These are phyloP conservation scores for Arxiozyma telluris DNA, from an alignment of 1,139 yeast genomes.

Conservation along the genomic window DNA sequence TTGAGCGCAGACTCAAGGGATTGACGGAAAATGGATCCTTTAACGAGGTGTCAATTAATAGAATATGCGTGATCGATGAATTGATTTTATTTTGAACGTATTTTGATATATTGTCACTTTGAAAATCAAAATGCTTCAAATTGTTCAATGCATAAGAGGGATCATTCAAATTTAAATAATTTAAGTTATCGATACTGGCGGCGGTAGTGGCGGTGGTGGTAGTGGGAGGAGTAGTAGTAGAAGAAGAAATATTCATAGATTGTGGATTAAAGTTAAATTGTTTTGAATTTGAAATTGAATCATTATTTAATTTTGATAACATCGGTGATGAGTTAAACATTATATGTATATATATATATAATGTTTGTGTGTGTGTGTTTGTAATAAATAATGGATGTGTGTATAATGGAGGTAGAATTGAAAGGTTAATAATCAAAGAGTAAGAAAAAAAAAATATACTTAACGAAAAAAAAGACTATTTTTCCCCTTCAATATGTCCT, in stretches of 20 bases:
- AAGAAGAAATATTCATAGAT: not conserved
- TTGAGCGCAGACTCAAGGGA: too few species aligned
- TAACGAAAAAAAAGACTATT: too few species aligned
- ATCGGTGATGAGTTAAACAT: too few species aligned
- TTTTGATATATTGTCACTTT: not conserved
- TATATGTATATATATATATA: too few species aligned
- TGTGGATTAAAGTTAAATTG: not conserved
- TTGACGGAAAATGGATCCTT: constrained; percentile 3
- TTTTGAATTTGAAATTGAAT: too few species aligned
- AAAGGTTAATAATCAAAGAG: too few species aligned
- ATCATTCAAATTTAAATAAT: not conserved
- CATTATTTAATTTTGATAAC: too few species aligned
- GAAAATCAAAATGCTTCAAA: constrained; percentile 1
- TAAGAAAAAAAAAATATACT: too few species aligned
- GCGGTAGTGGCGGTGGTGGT: not conserved
- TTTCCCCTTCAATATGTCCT: too few species aligned
- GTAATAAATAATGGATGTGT: too few species aligned
- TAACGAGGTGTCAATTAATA: constrained; percentile 16
- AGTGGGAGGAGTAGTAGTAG: not conserved
- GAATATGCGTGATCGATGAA: not conserved
- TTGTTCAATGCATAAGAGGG: not conserved
- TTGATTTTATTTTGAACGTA: not conserved
- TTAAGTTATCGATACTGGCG: not conserved
- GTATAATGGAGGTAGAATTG: too few species aligned
- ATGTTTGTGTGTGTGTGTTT: too few species aligned